These are phyloP conservation scores for Hirschfeldia incana DNA, from an alignment of 345 rosid species.

Conservation along the genomic window DNA sequence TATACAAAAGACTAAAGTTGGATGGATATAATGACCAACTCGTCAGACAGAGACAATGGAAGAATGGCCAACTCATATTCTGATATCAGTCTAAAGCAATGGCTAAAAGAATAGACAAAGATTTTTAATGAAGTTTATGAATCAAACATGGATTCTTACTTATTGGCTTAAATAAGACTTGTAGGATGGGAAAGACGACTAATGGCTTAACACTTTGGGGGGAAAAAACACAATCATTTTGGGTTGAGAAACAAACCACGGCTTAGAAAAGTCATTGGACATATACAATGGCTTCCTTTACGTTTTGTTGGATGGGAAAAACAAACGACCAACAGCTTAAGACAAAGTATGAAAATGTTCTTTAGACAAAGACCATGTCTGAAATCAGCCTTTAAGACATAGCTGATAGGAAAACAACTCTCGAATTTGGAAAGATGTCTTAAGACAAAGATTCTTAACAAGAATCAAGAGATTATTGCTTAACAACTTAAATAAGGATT, in stretches of 20 bases:
- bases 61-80: not conserved
- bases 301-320: no score
- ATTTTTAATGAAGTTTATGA: no score
- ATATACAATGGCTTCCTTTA: not conserved
- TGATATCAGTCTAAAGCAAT: not conserved
- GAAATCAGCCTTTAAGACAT: not conserved
- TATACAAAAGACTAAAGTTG: not conserved
- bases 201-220: no score
- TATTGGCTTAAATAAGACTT: not conserved
- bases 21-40: not conserved
- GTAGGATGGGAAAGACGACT: not conserved
- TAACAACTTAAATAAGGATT: not conserved
- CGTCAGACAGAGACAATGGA: not conserved
- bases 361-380: not conserved
- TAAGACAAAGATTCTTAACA: not conserved
- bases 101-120: not conserved
- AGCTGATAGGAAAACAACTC: not conserved
- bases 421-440: not conserved
- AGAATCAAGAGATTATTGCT: no score
- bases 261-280: not conserved
- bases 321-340: no score
- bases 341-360: no score
- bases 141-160: not conserved
- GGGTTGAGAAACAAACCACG: no score
- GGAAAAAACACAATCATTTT: no score